Percentiles rank a stretch among this genome's conserved stretches.
phyloP scores from a whole-genome alignment of 306 rosid species.

The Lablab purpureus region DNA sequence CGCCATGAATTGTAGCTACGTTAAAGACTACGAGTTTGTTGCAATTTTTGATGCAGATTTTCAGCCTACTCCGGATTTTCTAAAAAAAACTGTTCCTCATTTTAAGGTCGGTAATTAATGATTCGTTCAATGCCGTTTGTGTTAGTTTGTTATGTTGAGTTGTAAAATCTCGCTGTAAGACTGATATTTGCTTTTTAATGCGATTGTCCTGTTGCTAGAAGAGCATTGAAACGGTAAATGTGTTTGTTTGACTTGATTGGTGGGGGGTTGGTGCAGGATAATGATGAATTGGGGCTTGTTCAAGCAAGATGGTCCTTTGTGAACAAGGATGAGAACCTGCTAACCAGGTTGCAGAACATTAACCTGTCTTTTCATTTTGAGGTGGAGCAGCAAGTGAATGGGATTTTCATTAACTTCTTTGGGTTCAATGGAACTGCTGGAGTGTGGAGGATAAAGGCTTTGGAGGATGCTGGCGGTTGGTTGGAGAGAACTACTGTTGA shows the following conservation, averaged over 20 bases:
- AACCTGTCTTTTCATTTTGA: conserved; percentile 89
- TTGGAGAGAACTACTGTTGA: conserved; percentile 96
- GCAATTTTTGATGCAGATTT: conserved; percentile 96
- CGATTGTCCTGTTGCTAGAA: conserved; percentile 29
- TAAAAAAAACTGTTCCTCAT: conserved; percentile 85
- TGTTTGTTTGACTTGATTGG: conserved; percentile 16
- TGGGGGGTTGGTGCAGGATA: conserved; percentile 60
- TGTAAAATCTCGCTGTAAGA: background rate
- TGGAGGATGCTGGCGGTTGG: conserved; percentile 98
- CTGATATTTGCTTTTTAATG: conserved; percentile 5
- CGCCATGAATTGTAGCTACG: conserved; percentile 94
- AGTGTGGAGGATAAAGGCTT: conserved; percentile 93
- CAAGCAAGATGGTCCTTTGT: conserved; percentile 99
- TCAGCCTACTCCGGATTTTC: conserved; percentile 92
- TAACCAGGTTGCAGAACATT: conserved; percentile 90
- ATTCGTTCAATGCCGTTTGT: background rate
- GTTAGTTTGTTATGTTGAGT: background rate
- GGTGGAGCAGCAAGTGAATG: conserved; percentile 96
- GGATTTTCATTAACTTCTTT: conserved; percentile 83
- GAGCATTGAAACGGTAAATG: background rate
- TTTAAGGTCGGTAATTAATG: conserved; percentile 61
- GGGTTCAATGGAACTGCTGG: conserved; percentile 99
- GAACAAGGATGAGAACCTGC: conserved; percentile 88
- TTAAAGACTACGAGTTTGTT: conserved; percentile 87
- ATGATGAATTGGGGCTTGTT: conserved; percentile 82